phyloP scores from a whole-genome alignment of 2,329 filamentous ascomycete species.

The Calonectria hongkongensis region DNA sequence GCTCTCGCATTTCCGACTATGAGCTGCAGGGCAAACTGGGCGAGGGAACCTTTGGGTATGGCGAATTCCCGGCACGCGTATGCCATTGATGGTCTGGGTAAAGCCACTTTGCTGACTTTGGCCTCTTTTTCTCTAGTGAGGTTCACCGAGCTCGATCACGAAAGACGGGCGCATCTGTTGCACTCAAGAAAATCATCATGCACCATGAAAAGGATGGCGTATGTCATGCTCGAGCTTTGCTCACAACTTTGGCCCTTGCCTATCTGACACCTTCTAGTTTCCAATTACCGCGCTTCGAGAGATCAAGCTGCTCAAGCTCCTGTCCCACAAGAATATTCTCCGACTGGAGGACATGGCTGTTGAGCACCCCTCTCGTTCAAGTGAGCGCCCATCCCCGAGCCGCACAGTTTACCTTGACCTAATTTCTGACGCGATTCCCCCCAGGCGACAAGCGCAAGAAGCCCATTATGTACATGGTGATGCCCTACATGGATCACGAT shows the following conservation, averaged over 20 bases:
- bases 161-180: conserved; percentile 84
- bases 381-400: conserved; percentile 61
- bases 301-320: conserved; percentile 96
- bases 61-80: conserved; percentile 43
- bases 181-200: conserved; percentile 99
- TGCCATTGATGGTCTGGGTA: conserved; percentile 31
- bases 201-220: conserved; percentile 99
- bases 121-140: conserved; percentile 72
- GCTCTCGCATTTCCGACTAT: conserved; percentile 88
- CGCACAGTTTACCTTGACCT: not conserved
- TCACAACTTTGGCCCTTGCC: conserved; percentile 5
- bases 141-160: conserved; percentile 91
- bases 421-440: conserved; percentile 35
- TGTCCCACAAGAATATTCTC: conserved; percentile 93
- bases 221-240: conserved; percentile 57
- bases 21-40: conserved; percentile 89
- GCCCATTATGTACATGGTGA: conserved; percentile 98
- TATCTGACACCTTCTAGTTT: conserved; percentile 73
- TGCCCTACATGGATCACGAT: conserved; percentile 99
- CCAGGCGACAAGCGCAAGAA: conserved; percentile 86
- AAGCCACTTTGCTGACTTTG: conserved; percentile 32
- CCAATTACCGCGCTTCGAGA: conserved; percentile 98
- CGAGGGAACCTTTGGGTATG: conserved; percentile 94
- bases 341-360: conserved; percentile 97
- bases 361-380: conserved; percentile 80